Conservation (phyloP, 805 yeast species). For the Barnettozyma populi region DNA sequence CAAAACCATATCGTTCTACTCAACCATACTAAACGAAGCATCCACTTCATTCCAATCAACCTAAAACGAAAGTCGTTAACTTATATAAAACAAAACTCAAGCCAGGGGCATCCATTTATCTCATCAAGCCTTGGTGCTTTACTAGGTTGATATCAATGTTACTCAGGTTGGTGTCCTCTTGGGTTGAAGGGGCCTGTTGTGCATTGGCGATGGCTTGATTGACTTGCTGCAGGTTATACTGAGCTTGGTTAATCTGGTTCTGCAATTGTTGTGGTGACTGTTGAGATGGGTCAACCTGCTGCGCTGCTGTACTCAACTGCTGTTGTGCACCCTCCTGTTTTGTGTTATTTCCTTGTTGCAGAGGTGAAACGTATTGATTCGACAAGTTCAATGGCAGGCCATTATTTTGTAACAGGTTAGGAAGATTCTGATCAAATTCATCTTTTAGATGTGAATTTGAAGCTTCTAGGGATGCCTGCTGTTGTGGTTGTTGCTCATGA, state of each 20-base stretch:
- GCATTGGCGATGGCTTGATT: constrained; percentile 25
- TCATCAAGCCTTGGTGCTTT: constrained; percentile 21
- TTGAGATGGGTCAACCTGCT: neutral
- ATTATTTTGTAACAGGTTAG: constrained; percentile 21
- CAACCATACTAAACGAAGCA: neutral
- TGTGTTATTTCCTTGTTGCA: neutral
- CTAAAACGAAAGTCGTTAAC: neutral
- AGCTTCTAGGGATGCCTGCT: constrained; percentile 5
- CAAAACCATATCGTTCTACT: neutral
- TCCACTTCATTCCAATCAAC: neutral
- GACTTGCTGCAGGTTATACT: constrained; percentile 13
- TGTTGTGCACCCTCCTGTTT: constrained; percentile 7
- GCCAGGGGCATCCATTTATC: neutral
- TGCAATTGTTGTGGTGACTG: constrained; percentile 7
- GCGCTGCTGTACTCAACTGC: neutral
- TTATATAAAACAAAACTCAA: neutral
- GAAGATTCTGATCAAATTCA: constrained; percentile 25
- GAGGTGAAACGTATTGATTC: constrained; percentile 4
- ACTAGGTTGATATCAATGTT: constrained; percentile 24
- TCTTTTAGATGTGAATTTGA: constrained; percentile 14
- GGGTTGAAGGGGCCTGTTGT: constrained; percentile 17
- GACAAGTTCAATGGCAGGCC: constrained; percentile 8
- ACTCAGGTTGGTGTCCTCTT: constrained; percentile 19
- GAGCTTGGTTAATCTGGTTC: constrained; percentile 7
- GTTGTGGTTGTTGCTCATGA: constrained; percentile 6